Base-by-base conservation (phyloP, 2,329 filamentous ascomycete species). In the Blastomyces emzantsi region DNA sequence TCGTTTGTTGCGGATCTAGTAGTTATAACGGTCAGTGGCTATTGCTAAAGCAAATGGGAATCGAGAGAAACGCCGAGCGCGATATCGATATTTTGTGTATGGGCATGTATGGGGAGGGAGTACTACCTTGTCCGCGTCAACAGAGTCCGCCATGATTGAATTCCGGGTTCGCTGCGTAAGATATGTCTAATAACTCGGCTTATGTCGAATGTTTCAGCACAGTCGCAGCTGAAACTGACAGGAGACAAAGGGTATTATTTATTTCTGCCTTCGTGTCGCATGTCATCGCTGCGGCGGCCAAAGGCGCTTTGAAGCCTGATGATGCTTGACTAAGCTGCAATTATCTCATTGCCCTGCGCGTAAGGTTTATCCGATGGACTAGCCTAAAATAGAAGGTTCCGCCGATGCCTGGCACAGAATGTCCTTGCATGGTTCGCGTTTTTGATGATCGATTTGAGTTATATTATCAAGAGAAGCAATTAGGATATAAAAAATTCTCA, bases 1-100 rank as follows among this genome's bases (percentile, higher is more conserved):
- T 62, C 86, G 84, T 77, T 87, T 87, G 71, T 82, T 85, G 70
- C 86, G 85, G 73, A 87, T 88, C 85, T 87, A 7, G 41, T 22
- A 36, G 41, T n/a, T 17, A 57, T 39, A 28, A 22, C 1, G 5
- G 52, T 43, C 55, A 51, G 59, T 15, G 54, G 54, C 61, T 9
- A 1, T 22, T 22, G 28, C 25, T 11, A 22, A 59, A 13, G 52
- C 15, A 41, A 36, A 17, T 30, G 22, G 17, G n/a, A 13, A 63
- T 45, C 51, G 63, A 15, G 63, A 8, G 19, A 36, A 61, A 61
- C 15, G 36, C 54, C 33, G 60, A 57, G 45, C 59, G 28, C 13
- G 47, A 22, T 28, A 49, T 28, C 15, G 22, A 52, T 49, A 25
- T 49, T 33, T 28, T 59, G 33, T 43, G 7, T 43, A 41, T 7